Percentiles rank a stretch among this genome's conserved stretches.
Evolutionary conservation across 345 rosid genomes (phyloP).

Genomic region (Alliaria petiolata): DNA sequence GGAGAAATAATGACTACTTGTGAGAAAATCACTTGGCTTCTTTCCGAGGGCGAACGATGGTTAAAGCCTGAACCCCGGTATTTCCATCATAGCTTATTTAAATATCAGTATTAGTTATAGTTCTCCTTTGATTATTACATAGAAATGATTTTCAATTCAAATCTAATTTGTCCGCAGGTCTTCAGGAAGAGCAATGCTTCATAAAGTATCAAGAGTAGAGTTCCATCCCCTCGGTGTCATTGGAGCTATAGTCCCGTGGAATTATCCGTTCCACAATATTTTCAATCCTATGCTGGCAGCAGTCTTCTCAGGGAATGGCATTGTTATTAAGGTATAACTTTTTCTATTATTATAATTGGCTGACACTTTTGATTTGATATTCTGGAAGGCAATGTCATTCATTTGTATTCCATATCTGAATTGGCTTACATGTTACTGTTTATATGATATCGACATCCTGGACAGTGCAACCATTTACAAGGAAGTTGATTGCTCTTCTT

Average conservation of each 20-base stretch:
- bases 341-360: neutral
- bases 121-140: neutral
- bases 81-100: neutral
- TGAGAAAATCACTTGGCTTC: slow-evolving; percentile 98
- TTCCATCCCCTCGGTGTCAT: slow-evolving; percentile 91
- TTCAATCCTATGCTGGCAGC: slow-evolving; percentile 98
- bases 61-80: slow-evolving; percentile 92
- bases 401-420: slow-evolving; percentile 2
- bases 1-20: slow-evolving; percentile 99
- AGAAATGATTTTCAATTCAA: neutral
- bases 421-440: slow-evolving; percentile 3
- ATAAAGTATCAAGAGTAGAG: slow-evolving; percentile 87
- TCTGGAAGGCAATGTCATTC: neutral
- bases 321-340: slow-evolving; percentile 79
- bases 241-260: slow-evolving; percentile 98
- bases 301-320: slow-evolving; percentile 89
- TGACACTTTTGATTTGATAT: neutral
- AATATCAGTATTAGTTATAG: neutral
- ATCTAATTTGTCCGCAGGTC: slow-evolving; percentile 44
- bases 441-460: slow-evolving; percentile 1
- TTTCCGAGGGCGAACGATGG: slow-evolving; percentile 97
- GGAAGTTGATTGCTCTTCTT: neutral
- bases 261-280: slow-evolving; percentile 96
- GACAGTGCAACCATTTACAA: neutral
- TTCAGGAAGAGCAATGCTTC: slow-evolving; percentile 95